Evolutionary conservation across 2,329 filamentous ascomycete species (phyloP).

Genomic region (Fusarium sarcochroum): DNA sequence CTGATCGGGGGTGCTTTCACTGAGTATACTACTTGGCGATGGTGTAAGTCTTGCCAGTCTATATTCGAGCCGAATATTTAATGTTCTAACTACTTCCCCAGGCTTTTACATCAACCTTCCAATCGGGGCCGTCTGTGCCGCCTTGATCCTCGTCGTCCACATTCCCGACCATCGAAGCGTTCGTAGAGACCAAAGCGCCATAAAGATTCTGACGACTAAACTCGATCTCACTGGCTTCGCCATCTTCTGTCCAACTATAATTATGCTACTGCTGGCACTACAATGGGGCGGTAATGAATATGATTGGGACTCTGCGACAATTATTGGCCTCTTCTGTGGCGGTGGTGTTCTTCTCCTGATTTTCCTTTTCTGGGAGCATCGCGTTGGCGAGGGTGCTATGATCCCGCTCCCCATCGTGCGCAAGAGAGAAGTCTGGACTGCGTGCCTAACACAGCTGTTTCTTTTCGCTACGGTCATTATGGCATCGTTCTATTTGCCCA

Average conservation of each 20-base stretch:
- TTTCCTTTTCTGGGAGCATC: slow-evolving; percentile 63
- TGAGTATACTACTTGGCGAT: slow-evolving; percentile 59
- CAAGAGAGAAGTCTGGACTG: slow-evolving; percentile 60
- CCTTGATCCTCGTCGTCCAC: slow-evolving; percentile 51
- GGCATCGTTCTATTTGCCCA: slow-evolving; percentile 62
- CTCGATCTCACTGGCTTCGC: slow-evolving; percentile 62
- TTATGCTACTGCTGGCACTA: slow-evolving; percentile 66
- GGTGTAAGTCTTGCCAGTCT: slow-evolving; percentile 53
- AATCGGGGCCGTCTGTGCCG: slow-evolving; percentile 55
- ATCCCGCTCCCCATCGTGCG: slow-evolving; percentile 61
- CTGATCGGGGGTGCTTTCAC: slow-evolving; percentile 62
- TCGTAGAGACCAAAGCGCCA: slow-evolving; percentile 20
- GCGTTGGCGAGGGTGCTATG: slow-evolving; percentile 63
- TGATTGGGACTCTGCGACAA: slow-evolving; percentile 60
- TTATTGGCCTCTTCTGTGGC: slow-evolving; percentile 63
- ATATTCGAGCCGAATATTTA: not conserved
- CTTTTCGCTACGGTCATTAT: slow-evolving; percentile 61
- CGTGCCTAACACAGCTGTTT: slow-evolving; percentile 58
- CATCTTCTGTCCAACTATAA: slow-evolving; percentile 61
- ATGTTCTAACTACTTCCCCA: slow-evolving; percentile 30
- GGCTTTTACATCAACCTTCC: slow-evolving; percentile 65
- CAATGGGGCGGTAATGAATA: slow-evolving; percentile 65
- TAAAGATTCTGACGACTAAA: slow-evolving; percentile 45
- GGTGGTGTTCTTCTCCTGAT: slow-evolving; percentile 55
- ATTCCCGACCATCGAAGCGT: slow-evolving; percentile 53